phyloP scores from a whole-genome alignment of 257 asterid species.

The Dorcoceras hygrometricum region DNA sequence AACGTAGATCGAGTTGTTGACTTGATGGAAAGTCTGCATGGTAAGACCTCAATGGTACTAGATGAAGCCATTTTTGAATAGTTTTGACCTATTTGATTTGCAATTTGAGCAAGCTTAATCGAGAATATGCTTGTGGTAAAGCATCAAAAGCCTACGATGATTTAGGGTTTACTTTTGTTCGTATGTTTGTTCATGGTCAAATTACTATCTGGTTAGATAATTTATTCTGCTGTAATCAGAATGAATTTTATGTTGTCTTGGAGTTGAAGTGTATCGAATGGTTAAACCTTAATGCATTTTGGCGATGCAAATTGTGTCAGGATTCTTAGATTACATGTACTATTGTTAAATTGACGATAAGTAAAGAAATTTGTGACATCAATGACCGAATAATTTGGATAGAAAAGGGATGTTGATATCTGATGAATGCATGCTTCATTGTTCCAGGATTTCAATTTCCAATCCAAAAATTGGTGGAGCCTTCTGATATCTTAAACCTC shows the following conservation, averaged over 20 bases:
- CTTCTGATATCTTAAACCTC: conserved; percentile 54
- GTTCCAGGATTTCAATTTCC: conserved; percentile 60
- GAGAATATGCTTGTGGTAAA: background rate
- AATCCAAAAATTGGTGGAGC: conserved; percentile 50
- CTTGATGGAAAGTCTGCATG: conserved; percentile 60
- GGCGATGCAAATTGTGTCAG: background rate
- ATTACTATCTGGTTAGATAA: too few relatives aligned
- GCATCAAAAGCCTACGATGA: background rate
- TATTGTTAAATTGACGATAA: too few relatives aligned
- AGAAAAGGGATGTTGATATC: too few relatives aligned
- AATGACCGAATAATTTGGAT: conserved; percentile 11
- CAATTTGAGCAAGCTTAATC: background rate
- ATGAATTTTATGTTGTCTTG: background rate
- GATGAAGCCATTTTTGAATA: background rate
- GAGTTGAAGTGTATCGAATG: background rate
- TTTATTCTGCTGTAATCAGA: background rate
- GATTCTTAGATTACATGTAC: too few relatives aligned
- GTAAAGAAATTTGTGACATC: background rate
- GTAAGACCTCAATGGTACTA: conserved; percentile 29
- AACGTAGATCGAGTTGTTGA: conserved; percentile 49
- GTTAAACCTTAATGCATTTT: background rate
- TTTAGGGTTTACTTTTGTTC: background rate
- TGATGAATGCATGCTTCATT: conserved; percentile 25
- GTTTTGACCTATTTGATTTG: background rate
- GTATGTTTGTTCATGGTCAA: too few relatives aligned